Evolutionary conservation across 2,329 filamentous ascomycete species (phyloP).

Genomic region (Coleophoma eucalyptorum): DNA sequence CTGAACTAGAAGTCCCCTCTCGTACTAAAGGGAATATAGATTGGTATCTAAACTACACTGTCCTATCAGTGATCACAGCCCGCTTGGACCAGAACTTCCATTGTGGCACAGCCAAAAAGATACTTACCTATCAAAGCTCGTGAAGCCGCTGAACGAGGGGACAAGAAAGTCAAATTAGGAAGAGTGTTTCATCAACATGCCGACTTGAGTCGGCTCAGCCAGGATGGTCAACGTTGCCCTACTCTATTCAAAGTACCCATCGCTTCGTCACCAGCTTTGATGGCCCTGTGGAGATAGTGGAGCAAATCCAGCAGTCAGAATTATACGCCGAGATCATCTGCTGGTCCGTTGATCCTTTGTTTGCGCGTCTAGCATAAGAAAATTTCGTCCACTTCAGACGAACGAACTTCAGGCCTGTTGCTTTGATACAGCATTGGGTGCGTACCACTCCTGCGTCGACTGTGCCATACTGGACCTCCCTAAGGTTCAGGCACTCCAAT

Average conservation of each 20-base stretch:
- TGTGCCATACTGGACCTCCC: too few species aligned
- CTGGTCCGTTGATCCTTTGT: not conserved
- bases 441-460: too few species aligned
- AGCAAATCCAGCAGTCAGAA: not conserved
- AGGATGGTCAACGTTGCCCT: not conserved
- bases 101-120: not conserved
- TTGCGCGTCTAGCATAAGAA: not conserved
- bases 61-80: not conserved
- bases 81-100: not conserved
- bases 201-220: not conserved
- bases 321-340: not conserved
- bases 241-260: not conserved
- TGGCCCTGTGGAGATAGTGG: not conserved
- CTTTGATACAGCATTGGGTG: not conserved
- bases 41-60: not conserved
- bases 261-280: not conserved
- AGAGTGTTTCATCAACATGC: not conserved
- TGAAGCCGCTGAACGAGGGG: not conserved
- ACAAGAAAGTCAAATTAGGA: not conserved
- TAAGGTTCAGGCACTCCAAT: too few species aligned
- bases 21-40: not conserved
- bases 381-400: not conserved
- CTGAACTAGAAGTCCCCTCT: too few species aligned
- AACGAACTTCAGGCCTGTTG: not conserved
- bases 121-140: not conserved